phyloP scores from a whole-genome alignment of 2,329 filamentous ascomycete genomes.

The Penicillium decumbens region DNA sequence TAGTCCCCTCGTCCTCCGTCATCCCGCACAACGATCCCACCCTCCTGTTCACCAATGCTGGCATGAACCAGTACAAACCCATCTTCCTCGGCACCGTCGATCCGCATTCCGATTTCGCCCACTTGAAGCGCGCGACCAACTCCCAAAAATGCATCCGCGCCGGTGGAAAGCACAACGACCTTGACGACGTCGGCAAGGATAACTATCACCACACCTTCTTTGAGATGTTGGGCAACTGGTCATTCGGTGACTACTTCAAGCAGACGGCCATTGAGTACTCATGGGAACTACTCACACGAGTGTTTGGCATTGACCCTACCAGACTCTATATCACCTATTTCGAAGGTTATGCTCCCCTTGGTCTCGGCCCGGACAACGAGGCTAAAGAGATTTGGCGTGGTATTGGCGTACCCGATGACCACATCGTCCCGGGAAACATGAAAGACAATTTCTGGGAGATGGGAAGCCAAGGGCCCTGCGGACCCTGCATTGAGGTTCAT shows the following conservation, averaged over 20 bases:
- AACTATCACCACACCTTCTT: slow-evolving; percentile 99
- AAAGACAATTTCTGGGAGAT: slow-evolving; percentile 99
- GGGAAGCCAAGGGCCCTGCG: slow-evolving; percentile 96
- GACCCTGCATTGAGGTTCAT: slow-evolving; percentile 93
- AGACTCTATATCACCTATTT: slow-evolving; percentile 97
- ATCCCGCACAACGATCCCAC: slow-evolving; percentile 95
- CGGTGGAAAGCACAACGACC: slow-evolving; percentile 93
- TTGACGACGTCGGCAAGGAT: slow-evolving; percentile 99
- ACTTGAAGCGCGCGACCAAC: slow-evolving; percentile 86
- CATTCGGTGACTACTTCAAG: slow-evolving; percentile 99
- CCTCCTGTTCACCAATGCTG: slow-evolving; percentile 96
- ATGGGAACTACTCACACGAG: slow-evolving; percentile 90
- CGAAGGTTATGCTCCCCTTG: slow-evolving; percentile 71
- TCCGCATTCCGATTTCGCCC: slow-evolving; percentile 79
- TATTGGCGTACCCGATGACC: slow-evolving; percentile 83
- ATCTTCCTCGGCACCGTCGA: slow-evolving; percentile 95
- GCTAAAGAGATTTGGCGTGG: slow-evolving; percentile 82
- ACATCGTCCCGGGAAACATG: slow-evolving; percentile 93
- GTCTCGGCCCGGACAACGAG: slow-evolving; percentile 83
- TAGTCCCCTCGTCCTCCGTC: slow-evolving; percentile 90
- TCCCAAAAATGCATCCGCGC: slow-evolving; percentile 96
- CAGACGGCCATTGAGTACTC: slow-evolving; percentile 83
- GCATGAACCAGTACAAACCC: slow-evolving; percentile 99
- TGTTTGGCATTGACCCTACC: slow-evolving; percentile 76
- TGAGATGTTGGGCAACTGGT: slow-evolving; percentile 99